These are phyloP conservation scores for Yamadazyma oceani DNA, from an alignment of 1,139 yeast species.

Conservation along the genomic window DNA sequence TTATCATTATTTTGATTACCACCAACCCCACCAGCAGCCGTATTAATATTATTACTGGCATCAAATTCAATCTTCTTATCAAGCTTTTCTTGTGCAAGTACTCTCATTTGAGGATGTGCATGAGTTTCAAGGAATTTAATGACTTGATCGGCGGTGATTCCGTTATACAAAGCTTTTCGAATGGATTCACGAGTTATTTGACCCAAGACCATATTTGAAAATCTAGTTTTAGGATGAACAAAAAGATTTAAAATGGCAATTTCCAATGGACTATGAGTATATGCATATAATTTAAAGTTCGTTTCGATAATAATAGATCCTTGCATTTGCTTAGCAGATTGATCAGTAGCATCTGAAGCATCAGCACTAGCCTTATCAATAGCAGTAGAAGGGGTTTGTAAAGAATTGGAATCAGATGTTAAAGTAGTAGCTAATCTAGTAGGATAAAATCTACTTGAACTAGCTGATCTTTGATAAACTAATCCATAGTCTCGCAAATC, in stretches of 20 bases:
- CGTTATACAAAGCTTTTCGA: conserved; percentile 77
- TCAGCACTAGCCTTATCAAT: conserved; percentile 24
- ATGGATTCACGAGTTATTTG: conserved; percentile 91
- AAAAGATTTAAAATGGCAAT: conserved; percentile 88
- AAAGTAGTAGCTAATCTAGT: conserved; percentile 88
- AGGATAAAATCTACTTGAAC: conserved; percentile 75
- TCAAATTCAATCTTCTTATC: conserved; percentile 68
- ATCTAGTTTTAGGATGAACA: conserved; percentile 80
- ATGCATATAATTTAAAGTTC: conserved; percentile 88
- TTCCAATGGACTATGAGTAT: conserved; percentile 92
- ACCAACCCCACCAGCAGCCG: conserved; percentile 45
- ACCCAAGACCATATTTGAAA: conserved; percentile 91
- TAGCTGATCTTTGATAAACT: conserved; percentile 71
- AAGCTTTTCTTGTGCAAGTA: conserved; percentile 64
- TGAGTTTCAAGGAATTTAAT: conserved; percentile 85
- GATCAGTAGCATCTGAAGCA: conserved; percentile 14
- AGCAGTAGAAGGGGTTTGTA: conserved; percentile 69
- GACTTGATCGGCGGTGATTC: conserved; percentile 94
- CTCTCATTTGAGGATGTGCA: conserved; percentile 91
- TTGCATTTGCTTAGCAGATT: conserved; percentile 21
- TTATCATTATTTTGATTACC: conserved; percentile 25
- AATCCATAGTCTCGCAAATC: conserved; percentile 91
- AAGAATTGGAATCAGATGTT: conserved; percentile 76
- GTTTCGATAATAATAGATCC: conserved; percentile 91
- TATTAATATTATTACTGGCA: conserved; percentile 55